Percentiles rank a stretch among this genome's conserved stretches.
These are phyloP conservation scores for Aspergillus texensis DNA, from an alignment of 2,329 filamentous ascomycete genomes.

Conservation along the genomic window DNA sequence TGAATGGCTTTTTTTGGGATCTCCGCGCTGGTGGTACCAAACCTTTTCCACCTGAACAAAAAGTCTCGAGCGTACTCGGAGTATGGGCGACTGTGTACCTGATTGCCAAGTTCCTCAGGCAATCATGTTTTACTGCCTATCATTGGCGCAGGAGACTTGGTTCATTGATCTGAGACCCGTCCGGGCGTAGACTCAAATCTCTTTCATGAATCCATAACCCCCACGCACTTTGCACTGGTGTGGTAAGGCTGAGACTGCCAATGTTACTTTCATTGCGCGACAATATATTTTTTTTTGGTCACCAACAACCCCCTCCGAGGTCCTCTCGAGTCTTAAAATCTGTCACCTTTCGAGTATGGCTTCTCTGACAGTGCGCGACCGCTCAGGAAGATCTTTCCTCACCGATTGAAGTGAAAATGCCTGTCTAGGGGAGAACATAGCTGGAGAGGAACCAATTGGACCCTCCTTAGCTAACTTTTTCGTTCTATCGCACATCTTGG, in stretches of 20 bases:
- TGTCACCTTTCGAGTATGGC: neutral
- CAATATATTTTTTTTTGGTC: neutral
- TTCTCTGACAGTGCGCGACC: neutral
- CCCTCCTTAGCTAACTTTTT: neutral
- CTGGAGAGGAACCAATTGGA: neutral
- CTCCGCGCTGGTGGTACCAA: conserved; percentile 2
- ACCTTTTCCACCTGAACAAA: neutral
- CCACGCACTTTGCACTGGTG: neutral
- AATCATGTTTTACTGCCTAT: neutral
- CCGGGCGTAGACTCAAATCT: neutral
- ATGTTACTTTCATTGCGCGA: neutral
- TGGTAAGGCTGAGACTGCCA: neutral
- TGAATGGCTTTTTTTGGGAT: neutral
- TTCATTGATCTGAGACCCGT: neutral
- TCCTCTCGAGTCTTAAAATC: neutral
- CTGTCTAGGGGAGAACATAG: neutral
- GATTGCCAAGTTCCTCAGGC: neutral
- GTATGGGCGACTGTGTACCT: neutral
- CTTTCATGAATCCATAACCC: neutral
- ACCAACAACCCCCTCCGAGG: neutral
- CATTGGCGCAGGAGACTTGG: neutral
- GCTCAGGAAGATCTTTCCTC: neutral
- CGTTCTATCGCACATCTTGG: neutral
- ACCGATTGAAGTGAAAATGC: neutral
- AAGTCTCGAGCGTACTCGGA: neutral